Evolutionary conservation across 202 grass and related monocot genomes (phyloP).

Genomic region (Elaeis oleifera): DNA sequence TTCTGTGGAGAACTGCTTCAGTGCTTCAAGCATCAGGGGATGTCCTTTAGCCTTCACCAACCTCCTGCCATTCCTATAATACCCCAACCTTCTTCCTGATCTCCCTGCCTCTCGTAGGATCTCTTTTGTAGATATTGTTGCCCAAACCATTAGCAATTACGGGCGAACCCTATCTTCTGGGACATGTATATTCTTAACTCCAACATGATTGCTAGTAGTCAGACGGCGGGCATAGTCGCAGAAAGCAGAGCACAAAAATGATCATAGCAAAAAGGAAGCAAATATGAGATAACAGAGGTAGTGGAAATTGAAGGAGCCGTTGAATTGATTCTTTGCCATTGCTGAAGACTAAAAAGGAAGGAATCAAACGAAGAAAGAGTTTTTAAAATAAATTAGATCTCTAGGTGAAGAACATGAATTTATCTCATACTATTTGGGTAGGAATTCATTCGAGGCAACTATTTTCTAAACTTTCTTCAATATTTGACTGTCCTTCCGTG

Average conservation of each 20-base stretch:
- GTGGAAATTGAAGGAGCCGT: conserved; percentile 13
- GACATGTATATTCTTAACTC: conserved; percentile 43
- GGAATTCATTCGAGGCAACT: too few relatives aligned
- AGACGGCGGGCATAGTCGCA: conserved; percentile 32
- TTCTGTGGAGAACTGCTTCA: conserved; percentile 28
- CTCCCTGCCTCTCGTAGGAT: conserved; percentile 15
- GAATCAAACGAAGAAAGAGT: too few relatives aligned
- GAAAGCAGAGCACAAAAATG: conserved; percentile 7
- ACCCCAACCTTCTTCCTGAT: conserved; percentile 29
- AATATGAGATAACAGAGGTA: too few relatives aligned
- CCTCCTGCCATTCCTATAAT: conserved; percentile 34
- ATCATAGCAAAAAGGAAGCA: too few relatives aligned
- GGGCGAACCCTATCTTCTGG: conserved; percentile 34
- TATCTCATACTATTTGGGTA: too few relatives aligned
- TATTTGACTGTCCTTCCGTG: too few relatives aligned
- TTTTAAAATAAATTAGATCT: too few relatives aligned
- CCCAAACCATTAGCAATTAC: conserved; percentile 38
- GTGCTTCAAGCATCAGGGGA: conserved; percentile 37
- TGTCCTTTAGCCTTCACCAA: conserved; percentile 43
- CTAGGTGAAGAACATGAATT: too few relatives aligned
- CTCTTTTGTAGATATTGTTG: conserved; percentile 14
- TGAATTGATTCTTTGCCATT: conserved; percentile 6
- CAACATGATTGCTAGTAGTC: conserved; percentile 39
- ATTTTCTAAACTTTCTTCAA: too few relatives aligned
- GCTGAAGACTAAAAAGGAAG: too few relatives aligned